Evolutionary conservation across 2,329 filamentous ascomycete genomes (phyloP).

Genomic region (Microsporum canis): DNA sequence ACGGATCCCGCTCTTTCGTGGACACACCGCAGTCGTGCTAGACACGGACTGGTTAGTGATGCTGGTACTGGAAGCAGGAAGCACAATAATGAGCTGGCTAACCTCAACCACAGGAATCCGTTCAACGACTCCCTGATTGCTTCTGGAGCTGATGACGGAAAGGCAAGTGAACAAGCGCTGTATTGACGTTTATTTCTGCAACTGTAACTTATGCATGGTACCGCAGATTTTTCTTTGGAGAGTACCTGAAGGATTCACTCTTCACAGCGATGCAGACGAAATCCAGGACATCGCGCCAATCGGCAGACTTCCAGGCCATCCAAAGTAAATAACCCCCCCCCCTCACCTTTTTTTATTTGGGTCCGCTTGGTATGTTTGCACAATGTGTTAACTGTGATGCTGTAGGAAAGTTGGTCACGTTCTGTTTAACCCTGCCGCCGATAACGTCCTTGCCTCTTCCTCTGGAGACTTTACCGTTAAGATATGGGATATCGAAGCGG

Average conservation of each 20-base stretch:
- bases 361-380: conserved; percentile 9
- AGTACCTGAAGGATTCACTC: conserved; percentile 76
- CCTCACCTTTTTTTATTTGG: neutral
- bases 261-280: conserved; percentile 76
- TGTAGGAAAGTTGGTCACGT: conserved; percentile 91
- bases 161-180: conserved; percentile 37
- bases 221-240: conserved; percentile 75
- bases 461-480: conserved; percentile 94
- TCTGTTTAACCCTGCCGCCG: conserved; percentile 90
- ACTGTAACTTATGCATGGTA: conserved; percentile 33
- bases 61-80: neutral
- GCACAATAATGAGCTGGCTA: neutral
- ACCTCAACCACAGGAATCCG: conserved; percentile 57
- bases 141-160: conserved; percentile 91
- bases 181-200: conserved; percentile 48
- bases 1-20: conserved; percentile 85
- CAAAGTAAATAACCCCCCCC: conserved; percentile 48
- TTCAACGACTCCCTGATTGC: conserved; percentile 91
- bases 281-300: conserved; percentile 69
- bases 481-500: conserved; percentile 83
- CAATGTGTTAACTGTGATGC: conserved; percentile 14
- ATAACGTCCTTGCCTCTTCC: conserved; percentile 87
- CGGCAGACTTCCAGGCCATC: conserved; percentile 73
- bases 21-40: conserved; percentile 87
- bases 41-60: conserved; percentile 81